These are phyloP conservation scores for Raphanus hybrid DNA, from an alignment of 441 rosid genomes.

Conservation along the genomic window DNA sequence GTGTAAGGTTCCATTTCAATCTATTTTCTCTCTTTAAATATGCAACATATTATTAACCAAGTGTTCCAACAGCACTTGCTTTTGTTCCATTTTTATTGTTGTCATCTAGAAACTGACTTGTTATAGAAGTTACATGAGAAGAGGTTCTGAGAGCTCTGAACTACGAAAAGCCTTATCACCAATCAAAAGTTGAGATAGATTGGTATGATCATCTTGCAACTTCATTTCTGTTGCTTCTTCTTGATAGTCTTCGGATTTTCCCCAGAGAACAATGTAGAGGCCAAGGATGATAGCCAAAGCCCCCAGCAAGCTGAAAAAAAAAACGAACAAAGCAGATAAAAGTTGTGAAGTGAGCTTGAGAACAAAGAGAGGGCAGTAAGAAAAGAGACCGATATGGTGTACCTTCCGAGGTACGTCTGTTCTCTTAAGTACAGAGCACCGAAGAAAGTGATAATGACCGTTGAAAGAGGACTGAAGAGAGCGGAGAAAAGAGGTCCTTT, in stretches of 20 bases:
- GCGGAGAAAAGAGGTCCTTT: slow-evolving; percentile 69
- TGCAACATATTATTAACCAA: slow-evolving; percentile 16
- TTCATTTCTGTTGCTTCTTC: slow-evolving; percentile 33
- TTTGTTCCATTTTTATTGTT: slow-evolving; percentile 12
- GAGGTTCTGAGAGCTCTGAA: slow-evolving; percentile 40
- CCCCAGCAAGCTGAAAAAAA: slow-evolving; percentile 56
- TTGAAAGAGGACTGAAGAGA: slow-evolving; percentile 62
- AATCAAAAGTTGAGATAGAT: slow-evolving; percentile 24
- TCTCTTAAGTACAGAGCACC: slow-evolving; percentile 54
- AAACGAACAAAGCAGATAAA: neutral
- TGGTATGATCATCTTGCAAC: slow-evolving; percentile 34
- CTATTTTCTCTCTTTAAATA: neutral
- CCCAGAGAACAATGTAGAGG: slow-evolving; percentile 75
- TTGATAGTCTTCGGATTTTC: slow-evolving; percentile 61
- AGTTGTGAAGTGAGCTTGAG: neutral
- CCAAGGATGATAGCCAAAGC: slow-evolving; percentile 67
- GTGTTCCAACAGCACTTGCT: slow-evolving; percentile 22
- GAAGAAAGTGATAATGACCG: slow-evolving; percentile 53
- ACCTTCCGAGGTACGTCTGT: slow-evolving; percentile 56
- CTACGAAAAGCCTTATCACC: slow-evolving; percentile 33
- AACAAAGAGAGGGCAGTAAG: neutral
- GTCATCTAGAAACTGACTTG: slow-evolving; percentile 30
- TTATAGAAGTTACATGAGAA: slow-evolving; percentile 27
- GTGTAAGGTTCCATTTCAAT: slow-evolving; percentile 23
- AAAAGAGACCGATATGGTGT: neutral